Percentiles rank a stretch among this genome's conserved stretches.
Conservation (phyloP, 306 rosid genomes). For the Prunus kanzakura region DNA sequence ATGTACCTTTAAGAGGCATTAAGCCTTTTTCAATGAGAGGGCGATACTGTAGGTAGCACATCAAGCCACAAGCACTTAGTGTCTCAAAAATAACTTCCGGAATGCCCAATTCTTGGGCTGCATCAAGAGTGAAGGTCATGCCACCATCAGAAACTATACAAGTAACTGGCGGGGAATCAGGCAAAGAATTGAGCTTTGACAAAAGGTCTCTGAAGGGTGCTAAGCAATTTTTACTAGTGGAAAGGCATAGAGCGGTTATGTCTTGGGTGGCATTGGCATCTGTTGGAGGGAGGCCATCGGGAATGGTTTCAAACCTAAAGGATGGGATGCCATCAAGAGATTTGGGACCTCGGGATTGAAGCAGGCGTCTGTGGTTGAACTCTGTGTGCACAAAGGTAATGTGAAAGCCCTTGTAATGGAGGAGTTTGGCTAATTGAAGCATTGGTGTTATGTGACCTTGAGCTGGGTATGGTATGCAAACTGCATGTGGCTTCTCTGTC, state of each 20-base stretch:
- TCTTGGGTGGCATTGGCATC: constrained; percentile 24
- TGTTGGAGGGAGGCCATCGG: constrained; percentile 18
- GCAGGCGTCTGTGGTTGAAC: constrained; percentile 29
- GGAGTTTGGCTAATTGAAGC: constrained; percentile 31
- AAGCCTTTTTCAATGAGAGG: constrained; percentile 18
- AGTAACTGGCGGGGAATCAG: constrained; percentile 12
- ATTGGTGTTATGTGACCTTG: constrained; percentile 37
- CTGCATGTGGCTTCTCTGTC: constrained; percentile 4
- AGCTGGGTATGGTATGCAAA: constrained; percentile 29
- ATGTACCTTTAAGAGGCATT: constrained; percentile 36
- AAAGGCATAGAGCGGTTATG: not conserved
- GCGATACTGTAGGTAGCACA: constrained; percentile 20
- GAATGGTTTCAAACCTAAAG: constrained; percentile 28
- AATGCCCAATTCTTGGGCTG: constrained; percentile 29
- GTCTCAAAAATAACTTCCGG: constrained; percentile 35
- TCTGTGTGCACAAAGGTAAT: constrained; percentile 33
- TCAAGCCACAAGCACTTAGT: constrained; percentile 29
- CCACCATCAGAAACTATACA: constrained; percentile 34
- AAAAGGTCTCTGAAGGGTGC: constrained; percentile 23
- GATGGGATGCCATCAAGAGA: constrained; percentile 18
- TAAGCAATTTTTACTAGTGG: not conserved
- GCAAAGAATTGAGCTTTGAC: constrained; percentile 11
- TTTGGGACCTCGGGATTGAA: constrained; percentile 20
- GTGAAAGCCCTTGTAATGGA: constrained; percentile 30
- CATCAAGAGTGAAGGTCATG: constrained; percentile 37